Base-by-base conservation (phyloP, 495 filamentous ascomycete species). In the Saxophila tyrrhenica region DNA sequence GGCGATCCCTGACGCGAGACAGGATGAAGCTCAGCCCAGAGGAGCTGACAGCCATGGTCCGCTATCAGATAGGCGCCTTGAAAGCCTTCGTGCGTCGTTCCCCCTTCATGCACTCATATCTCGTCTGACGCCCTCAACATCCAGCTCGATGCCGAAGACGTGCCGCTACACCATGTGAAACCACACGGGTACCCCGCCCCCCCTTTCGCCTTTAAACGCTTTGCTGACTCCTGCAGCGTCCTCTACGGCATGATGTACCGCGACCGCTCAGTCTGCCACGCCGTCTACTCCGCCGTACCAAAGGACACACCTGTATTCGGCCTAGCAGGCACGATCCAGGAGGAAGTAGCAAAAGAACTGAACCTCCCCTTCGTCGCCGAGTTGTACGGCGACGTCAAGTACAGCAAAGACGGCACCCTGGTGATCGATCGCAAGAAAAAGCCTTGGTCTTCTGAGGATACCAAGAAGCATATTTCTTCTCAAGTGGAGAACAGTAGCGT, bases 141-240 rank as follows among this genome's bases (percentile, higher is more conserved):
- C 23, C 45, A 50, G 48, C 63, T 82, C 16, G 72, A 78, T 23
- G 68, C 69, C 0, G 80, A 82, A 62, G 73, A 67, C 7, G 65
- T 80, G 2, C 68, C 66, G 3, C 62, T 84, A 39, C 68, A 79
- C 55, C 80, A 84, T 53, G 74, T 83, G 42, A 84, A 84, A 59
- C 76, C 78, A 15, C 77, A 81, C 55, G 76, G 77, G 48, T 50
- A 35, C 10, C n/a, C 29, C 13, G 29, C 29, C 42, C 42, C 17
- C 42, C 20, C 16, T 44, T n/a, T 5, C 29, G 7, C 5, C 29
- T 35, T 5, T 8, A 7, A 35, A 35, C 29, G 7, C 29, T 35
- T 20, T 46, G 10, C 9, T 10, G 19, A 13, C 9, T n/a, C 57
- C 3, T 48, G 44, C 43, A 57, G 54, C 15, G 50, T 61, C 9